Evolutionary conservation across 192 early-diverging fungal genomes (phyloP).

Genomic region (Coemansia sp.): DNA sequence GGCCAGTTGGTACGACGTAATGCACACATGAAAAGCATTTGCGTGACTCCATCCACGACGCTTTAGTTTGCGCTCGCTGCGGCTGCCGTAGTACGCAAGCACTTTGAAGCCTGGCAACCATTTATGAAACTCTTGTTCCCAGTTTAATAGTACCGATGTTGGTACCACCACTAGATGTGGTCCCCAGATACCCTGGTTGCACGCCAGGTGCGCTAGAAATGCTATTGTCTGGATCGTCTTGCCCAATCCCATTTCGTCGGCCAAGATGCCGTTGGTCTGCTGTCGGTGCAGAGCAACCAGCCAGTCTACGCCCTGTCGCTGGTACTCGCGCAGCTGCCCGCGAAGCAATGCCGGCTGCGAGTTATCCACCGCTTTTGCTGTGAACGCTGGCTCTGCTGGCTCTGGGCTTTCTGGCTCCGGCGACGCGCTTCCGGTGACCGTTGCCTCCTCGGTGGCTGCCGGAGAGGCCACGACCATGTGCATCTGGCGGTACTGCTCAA

Average conservation of each 20-base stretch:
- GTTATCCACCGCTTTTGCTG: background rate
- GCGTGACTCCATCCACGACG: conserved; percentile 58
- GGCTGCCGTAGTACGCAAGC: conserved; percentile 69
- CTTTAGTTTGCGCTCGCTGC: conserved; percentile 51
- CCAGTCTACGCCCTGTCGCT: conserved; percentile 90
- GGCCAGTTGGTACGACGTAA: conserved; percentile 72
- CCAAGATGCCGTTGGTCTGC: conserved; percentile 86
- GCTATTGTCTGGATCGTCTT: conserved; percentile 97
- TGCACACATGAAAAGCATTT: conserved; percentile 80
- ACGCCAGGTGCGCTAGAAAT: conserved; percentile 80
- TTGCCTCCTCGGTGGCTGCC: conserved; percentile 8
- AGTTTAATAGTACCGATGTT: conserved; percentile 85
- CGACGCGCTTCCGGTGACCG: conserved; percentile 13
- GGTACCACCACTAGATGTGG: conserved; percentile 95
- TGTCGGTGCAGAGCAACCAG: conserved; percentile 82
- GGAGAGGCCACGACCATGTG: conserved; percentile 3
- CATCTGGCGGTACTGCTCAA: conserved; percentile 56
- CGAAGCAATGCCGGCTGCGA: conserved; percentile 63
- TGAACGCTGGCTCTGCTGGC: conserved; percentile 3
- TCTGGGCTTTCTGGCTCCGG: conserved; percentile 1
- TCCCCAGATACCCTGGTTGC: conserved; percentile 72
- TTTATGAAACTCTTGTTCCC: conserved; percentile 86
- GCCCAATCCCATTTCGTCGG: conserved; percentile 93
- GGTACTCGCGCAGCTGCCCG: conserved; percentile 80
- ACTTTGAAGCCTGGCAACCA: conserved; percentile 74